Percentiles rank a stretch among this genome's conserved stretches.
Evolutionary conservation across 176 grass and related monocot species (phyloP).

Genomic region (Guadua angustifolia): DNA sequence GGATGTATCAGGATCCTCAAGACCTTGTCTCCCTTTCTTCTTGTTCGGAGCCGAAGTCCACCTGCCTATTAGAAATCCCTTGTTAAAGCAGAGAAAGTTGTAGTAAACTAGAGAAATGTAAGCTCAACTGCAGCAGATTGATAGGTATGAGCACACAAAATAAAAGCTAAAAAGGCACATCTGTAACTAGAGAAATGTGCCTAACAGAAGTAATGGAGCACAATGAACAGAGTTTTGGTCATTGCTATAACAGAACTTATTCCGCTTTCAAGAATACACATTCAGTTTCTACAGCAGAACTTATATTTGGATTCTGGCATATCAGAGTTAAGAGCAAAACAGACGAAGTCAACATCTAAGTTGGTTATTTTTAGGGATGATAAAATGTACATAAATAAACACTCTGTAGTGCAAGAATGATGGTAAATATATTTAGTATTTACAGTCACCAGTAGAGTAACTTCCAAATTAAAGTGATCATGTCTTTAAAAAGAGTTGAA

Average conservation of each 20-base stretch:
- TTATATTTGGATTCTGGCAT: neutral
- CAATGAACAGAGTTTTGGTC: neutral
- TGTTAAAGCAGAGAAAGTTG: too few species aligned
- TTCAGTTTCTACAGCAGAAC: neutral
- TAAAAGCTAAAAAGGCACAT: conserved; percentile 8
- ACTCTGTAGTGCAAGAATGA: neutral
- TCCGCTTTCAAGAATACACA: neutral
- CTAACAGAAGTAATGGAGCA: neutral
- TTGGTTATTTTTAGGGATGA: neutral
- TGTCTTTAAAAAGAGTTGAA: neutral
- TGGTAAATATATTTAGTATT: neutral
- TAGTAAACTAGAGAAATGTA: too few species aligned
- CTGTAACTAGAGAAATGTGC: neutral
- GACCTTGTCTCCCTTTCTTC: too few species aligned
- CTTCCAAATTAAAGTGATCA: neutral
- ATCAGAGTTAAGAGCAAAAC: conserved; percentile 16
- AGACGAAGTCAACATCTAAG: neutral
- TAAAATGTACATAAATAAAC: neutral
- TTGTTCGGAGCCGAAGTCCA: too few species aligned
- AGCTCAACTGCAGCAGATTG: conserved; percentile 80
- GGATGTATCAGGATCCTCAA: too few species aligned
- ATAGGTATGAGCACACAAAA: conserved; percentile 34
- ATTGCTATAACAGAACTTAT: neutral
- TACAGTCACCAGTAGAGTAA: neutral
- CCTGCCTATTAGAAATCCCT: too few species aligned